These are phyloP conservation scores for Stramenopiles sp. DNA, from an alignment of 352 stramenopile genomes.

Conservation along the genomic window DNA sequence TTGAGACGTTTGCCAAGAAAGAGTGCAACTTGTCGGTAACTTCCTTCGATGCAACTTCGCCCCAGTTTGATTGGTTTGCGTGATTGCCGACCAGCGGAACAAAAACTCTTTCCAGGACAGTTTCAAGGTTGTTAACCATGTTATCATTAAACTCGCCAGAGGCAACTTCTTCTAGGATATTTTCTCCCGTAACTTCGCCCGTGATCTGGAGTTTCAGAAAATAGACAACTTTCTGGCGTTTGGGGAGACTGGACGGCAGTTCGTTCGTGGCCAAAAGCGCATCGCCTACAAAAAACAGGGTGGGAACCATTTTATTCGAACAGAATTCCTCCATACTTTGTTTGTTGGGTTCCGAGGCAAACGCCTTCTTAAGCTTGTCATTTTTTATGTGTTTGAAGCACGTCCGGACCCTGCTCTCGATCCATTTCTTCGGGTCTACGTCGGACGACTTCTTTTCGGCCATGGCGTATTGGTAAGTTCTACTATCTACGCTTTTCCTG, in stretches of 20 bases:
- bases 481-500: no score
- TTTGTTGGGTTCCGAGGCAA: conserved; percentile 16
- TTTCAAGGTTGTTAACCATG: no score
- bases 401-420: no score
- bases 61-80: conserved; percentile 80
- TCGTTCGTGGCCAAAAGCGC: conserved; percentile 53
- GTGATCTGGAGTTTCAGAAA: no score
- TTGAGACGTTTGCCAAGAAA: conserved; percentile 82
- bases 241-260: conserved; percentile 56
- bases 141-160: no score
- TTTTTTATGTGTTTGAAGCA: neutral
- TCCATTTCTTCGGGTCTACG: no score
- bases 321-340: conserved; percentile 59
- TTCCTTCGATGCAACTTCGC: conserved; percentile 82
- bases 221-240: no score
- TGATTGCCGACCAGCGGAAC: conserved; percentile 82
- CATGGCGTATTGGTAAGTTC: no score
- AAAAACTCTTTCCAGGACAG: conserved; percentile 77
- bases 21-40: conserved; percentile 90
- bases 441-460: no score
- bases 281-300: conserved; percentile 62
- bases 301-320: conserved; percentile 51
- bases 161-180: no score
- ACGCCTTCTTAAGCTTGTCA: neutral
- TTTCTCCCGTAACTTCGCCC: no score